A percentile compares a stretch with the other conserved stretches of the same genome.
phyloP scores from a whole-genome alignment of 2,329 filamentous ascomycete species.

The Alternaria arbusti region DNA sequence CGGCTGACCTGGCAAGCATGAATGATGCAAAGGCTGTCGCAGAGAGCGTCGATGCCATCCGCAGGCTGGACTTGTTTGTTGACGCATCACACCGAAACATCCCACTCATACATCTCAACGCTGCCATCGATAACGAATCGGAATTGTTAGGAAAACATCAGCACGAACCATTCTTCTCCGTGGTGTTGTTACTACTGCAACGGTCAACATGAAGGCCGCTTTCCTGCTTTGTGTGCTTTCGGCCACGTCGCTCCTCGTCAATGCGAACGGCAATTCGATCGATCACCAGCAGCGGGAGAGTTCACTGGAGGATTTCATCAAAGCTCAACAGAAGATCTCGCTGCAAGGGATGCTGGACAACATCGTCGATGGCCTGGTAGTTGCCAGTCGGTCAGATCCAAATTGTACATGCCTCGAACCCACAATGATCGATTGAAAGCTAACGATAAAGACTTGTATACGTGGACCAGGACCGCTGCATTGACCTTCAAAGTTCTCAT shows the following conservation, averaged over 20 bases:
- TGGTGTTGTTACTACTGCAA: not conserved
- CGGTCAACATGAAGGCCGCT: not conserved
- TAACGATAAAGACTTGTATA: rapidly evolving
- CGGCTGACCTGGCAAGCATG: not conserved
- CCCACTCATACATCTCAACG: not conserved
- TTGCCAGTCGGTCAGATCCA: not conserved
- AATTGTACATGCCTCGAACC: not conserved
- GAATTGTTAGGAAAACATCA: not conserved
- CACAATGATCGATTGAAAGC: rapidly evolving
- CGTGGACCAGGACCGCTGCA: not conserved
- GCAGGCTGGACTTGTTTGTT: not conserved
- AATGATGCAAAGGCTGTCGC: not conserved
- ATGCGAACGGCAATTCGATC: not conserved
- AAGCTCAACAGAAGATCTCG: not conserved
- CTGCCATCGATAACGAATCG: not conserved
- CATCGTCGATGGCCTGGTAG: not conserved
- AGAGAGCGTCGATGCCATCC: not conserved
- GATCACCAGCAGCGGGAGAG: not conserved
- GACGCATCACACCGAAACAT: not conserved
- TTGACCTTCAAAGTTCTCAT: not conserved
- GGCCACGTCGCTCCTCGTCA: not conserved
- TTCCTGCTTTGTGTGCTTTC: not conserved
- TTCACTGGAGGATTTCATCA: not conserved
- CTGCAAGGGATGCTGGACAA: not conserved
- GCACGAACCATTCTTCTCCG: not conserved